Percentiles rank a stretch among this genome's conserved stretches.
Conservation (phyloP, 2,329 filamentous ascomycete genomes). For the Fusarium falciforme region DNA sequence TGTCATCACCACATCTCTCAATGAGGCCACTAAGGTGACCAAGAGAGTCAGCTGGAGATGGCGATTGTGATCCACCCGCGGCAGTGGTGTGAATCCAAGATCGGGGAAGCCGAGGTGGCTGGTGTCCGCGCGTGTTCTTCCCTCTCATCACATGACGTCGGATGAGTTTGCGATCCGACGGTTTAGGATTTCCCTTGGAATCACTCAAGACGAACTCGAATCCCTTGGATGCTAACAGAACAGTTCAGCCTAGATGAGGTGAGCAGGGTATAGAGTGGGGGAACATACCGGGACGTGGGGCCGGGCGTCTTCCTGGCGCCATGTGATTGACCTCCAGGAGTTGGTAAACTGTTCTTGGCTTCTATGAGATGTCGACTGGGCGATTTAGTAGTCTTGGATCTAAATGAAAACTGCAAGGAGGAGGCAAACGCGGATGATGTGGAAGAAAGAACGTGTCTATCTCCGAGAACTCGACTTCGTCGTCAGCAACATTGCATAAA, state of each 20-base stretch:
- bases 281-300: neutral
- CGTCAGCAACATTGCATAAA: constrained; percentile 4
- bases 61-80: neutral
- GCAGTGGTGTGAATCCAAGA: neutral
- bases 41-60: neutral
- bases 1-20: neutral
- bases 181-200: constrained; percentile 35
- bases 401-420: neutral
- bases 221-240: constrained; percentile 20
- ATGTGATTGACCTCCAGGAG: neutral
- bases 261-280: neutral
- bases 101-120: neutral
- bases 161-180: constrained; percentile 42
- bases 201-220: constrained; percentile 45
- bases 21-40: neutral
- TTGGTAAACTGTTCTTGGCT: neutral
- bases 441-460: neutral
- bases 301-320: neutral
- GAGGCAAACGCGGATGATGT: neutral
- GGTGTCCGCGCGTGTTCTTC: constrained; percentile 32
- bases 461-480: neutral
- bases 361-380: neutral
- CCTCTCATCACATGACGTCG: constrained; percentile 45
- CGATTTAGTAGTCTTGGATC: too few species aligned
- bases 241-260: neutral